Percentiles rank a stretch among this genome's conserved stretches.
Conservation (phyloP, 208 protist species). For the Leishmania braziliensis region DNA sequence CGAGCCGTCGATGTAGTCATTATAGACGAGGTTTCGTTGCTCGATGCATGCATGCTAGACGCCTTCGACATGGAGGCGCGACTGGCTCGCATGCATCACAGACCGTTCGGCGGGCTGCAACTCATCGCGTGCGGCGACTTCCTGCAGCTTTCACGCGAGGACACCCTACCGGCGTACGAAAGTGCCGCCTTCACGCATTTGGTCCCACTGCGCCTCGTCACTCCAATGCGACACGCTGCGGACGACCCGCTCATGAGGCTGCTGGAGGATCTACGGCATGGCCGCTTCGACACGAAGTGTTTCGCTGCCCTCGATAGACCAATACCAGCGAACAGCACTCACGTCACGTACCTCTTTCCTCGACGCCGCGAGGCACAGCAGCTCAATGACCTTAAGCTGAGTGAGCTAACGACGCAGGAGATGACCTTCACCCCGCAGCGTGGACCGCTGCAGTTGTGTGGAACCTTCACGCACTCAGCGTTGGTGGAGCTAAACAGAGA, state of each 20-base stretch:
- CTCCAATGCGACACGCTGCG: conserved; percentile 76
- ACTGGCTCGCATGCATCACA: conserved; percentile 58
- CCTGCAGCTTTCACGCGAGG: conserved; percentile 78
- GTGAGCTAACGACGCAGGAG: conserved; percentile 60
- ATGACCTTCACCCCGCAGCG: conserved; percentile 75
- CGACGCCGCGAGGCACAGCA: conserved; percentile 68
- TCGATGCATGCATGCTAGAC: conserved; percentile 81
- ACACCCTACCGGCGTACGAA: conserved; percentile 57
- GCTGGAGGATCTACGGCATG: conserved; percentile 61
- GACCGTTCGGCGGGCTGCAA: conserved; percentile 91
- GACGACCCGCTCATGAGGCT: conserved; percentile 64
- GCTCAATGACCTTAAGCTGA: conserved; percentile 78
- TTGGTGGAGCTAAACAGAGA: conserved; percentile 43
- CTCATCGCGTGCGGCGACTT: conserved; percentile 93
- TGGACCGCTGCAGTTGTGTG: conserved; percentile 73
- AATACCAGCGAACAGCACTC: conserved; percentile 41
- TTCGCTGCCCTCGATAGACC: conserved; percentile 63
- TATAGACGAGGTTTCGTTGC: conserved; percentile 92
- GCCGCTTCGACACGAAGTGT: conserved; percentile 45
- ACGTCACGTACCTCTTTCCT: conserved; percentile 87
- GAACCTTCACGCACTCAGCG: conserved; percentile 61
- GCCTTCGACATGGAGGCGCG: conserved; percentile 85
- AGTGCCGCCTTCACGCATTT: conserved; percentile 61
- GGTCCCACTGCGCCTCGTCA: conserved; percentile 63
- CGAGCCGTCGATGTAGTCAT: conserved; percentile 90